Evolutionary conservation across 2,329 filamentous ascomycete genomes (phyloP).

Genomic region (Macrophomina pseudophaseolina): DNA sequence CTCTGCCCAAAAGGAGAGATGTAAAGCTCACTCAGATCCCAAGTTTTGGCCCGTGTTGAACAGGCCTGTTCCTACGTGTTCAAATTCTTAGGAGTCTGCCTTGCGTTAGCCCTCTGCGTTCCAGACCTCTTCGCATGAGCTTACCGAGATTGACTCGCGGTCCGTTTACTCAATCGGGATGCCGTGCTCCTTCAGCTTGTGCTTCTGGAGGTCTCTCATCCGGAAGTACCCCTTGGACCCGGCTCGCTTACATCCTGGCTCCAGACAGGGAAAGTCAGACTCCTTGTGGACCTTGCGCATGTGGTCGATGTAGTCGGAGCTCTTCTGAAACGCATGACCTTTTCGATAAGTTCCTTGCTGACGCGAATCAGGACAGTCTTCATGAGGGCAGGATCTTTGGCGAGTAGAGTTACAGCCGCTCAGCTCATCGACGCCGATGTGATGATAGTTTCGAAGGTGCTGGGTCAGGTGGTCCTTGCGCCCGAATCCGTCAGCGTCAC

Average conservation of each 20-base stretch:
- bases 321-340: slow-evolving; percentile 28
- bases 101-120: background rate
- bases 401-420: slow-evolving; percentile 22
- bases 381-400: slow-evolving; percentile 31
- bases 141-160: background rate
- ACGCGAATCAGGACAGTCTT: slow-evolving; percentile 33
- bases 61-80: too few species aligned
- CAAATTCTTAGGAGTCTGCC: too few species aligned
- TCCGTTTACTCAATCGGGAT: background rate
- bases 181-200: slow-evolving; percentile 31
- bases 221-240: slow-evolving; percentile 32
- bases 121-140: background rate
- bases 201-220: slow-evolving; percentile 29
- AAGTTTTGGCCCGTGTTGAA: too few species aligned
- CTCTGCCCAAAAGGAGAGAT: too few species aligned
- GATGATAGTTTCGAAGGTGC: slow-evolving; percentile 46
- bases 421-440: slow-evolving; percentile 36
- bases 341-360: background rate
- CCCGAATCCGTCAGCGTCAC: slow-evolving; percentile 42
- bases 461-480: slow-evolving; percentile 47
- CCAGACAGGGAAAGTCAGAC: slow-evolving; percentile 41
- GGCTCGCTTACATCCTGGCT: slow-evolving; percentile 36
- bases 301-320: slow-evolving; percentile 42
- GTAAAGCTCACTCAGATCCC: too few species aligned
- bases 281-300: slow-evolving; percentile 45